A percentile compares a stretch with the other conserved stretches of the same genome.
These are phyloP conservation scores for Gossypium longicalyx DNA, from an alignment of 345 rosid genomes.

Conservation along the genomic window DNA sequence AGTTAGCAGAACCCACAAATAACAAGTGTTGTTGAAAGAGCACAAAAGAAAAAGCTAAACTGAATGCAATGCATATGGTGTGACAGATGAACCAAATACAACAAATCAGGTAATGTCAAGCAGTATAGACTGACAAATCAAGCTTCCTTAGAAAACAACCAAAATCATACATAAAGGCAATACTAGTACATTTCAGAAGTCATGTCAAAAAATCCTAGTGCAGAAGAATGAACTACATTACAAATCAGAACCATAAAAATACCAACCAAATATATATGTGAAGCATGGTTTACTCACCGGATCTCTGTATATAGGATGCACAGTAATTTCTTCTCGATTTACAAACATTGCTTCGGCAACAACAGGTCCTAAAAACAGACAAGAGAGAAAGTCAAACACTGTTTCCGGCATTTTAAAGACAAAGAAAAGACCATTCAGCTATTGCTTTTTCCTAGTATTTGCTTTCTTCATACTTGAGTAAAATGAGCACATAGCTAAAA, in stretches of 20 bases:
- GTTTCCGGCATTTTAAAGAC: neutral
- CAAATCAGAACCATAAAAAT: conserved; percentile 1
- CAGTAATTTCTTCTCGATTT: conserved; percentile 80
- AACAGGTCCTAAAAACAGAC: conserved; percentile 62
- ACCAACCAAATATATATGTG: neutral
- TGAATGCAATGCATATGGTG: neutral
- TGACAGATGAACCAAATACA: neutral
- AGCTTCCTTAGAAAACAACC: conserved; percentile 3
- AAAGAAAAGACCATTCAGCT: neutral
- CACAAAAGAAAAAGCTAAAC: neutral
- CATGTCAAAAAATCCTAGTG: neutral
- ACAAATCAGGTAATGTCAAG: neutral
- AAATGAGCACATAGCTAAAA: neutral
- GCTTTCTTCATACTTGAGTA: neutral
- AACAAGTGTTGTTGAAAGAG: neutral
- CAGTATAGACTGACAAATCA: neutral
- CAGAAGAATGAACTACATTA: neutral
- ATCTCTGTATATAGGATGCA: conserved; percentile 84
- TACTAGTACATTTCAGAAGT: neutral
- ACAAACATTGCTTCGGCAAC: conserved; percentile 97
- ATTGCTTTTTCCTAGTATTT: neutral
- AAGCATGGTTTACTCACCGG: conserved; percentile 52
- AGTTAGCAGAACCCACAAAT: neutral
- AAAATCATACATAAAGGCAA: neutral
- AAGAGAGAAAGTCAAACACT: conserved; percentile 1